phyloP scores from a whole-genome alignment of 2,329 filamentous ascomycete species.

The Aspergillus felis region DNA sequence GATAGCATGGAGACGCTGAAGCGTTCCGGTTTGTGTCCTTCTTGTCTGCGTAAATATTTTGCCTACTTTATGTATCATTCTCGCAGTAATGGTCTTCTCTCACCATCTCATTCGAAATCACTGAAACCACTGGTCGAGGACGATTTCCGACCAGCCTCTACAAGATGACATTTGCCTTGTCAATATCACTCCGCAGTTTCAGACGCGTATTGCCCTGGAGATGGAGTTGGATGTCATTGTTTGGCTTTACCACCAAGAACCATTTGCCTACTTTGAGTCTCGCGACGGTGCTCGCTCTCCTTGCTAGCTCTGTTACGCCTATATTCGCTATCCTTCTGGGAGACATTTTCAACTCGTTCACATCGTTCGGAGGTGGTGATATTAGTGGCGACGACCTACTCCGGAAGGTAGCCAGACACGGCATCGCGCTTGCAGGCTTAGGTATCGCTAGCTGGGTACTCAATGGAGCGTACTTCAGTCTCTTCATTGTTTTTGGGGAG shows the following conservation, averaged over 20 bases:
- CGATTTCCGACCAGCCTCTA: background rate
- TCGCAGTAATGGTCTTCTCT: background rate
- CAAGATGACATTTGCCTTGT: background rate
- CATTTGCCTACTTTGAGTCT: conserved; percentile 55
- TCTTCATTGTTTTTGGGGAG: conserved; percentile 78
- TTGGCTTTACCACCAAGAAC: conserved; percentile 64
- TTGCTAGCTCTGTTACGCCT: conserved; percentile 62
- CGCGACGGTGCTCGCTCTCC: conserved; percentile 55
- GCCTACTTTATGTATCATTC: background rate
- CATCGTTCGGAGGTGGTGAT: conserved; percentile 58
- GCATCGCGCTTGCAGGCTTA: conserved; percentile 59
- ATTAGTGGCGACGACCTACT: conserved; percentile 52
- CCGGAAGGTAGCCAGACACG: conserved; percentile 55
- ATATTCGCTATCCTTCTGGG: conserved; percentile 68
- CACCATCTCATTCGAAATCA: background rate
- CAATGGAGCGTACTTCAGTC: conserved; percentile 62
- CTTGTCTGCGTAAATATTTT: background rate
- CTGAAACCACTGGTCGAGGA: background rate
- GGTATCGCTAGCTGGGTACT: conserved; percentile 64
- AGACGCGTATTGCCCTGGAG: conserved; percentile 3
- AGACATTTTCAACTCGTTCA: conserved; percentile 67
- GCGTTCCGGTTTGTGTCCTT: background rate
- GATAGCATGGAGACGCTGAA: conserved; percentile 2
- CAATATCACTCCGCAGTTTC: background rate
- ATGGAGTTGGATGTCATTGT: conserved; percentile 55